Conservation (phyloP, 2,329 filamentous ascomycete genomes). For the Thelonectria blattea region DNA sequence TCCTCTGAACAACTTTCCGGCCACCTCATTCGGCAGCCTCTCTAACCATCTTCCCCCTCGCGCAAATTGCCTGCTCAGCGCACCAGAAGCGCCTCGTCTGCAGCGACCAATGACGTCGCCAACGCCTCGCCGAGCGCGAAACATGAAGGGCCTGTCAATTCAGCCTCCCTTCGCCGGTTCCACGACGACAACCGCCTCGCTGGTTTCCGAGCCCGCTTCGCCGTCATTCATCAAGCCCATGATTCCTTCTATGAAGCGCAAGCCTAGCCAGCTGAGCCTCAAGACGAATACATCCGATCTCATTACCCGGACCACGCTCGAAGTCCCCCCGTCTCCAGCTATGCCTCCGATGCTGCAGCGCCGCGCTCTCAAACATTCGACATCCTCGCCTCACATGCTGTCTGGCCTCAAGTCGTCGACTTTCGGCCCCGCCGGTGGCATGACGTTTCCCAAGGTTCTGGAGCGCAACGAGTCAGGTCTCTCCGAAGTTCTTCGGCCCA, state of each 20-base stretch:
- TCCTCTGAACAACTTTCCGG: constrained; percentile 72
- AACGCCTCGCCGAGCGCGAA: constrained; percentile 74
- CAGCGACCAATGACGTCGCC: constrained; percentile 71
- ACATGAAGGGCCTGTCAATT: constrained; percentile 84
- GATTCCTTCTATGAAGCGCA: constrained; percentile 73
- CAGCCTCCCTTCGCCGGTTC: constrained; percentile 62
- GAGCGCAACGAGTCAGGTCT: constrained; percentile 66
- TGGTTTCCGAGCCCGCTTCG: constrained; percentile 71
- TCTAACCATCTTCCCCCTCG: constrained; percentile 37
- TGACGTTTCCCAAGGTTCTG: constrained; percentile 67
- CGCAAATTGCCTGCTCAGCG: constrained; percentile 47
- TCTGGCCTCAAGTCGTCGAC: constrained; percentile 63
- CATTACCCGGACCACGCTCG: constrained; percentile 53
- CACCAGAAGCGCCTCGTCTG: constrained; percentile 50
- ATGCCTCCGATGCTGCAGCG: constrained; percentile 66
- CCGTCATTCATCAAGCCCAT: constrained; percentile 82
- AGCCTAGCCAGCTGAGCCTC: constrained; percentile 78
- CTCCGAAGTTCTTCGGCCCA: constrained; percentile 63
- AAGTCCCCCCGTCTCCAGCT: constrained; percentile 62
- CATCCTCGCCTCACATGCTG: constrained; percentile 71
- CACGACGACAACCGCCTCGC: constrained; percentile 54
- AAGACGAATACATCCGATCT: constrained; percentile 72
- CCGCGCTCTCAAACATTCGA: constrained; percentile 69
- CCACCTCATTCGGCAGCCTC: constrained; percentile 60
- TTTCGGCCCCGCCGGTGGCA: constrained; percentile 66